Evolutionary conservation across 306 rosid species (phyloP), one percentile per base, ranked within the genome.

Genomic region (Fragaria nilgerrensis): DNA sequence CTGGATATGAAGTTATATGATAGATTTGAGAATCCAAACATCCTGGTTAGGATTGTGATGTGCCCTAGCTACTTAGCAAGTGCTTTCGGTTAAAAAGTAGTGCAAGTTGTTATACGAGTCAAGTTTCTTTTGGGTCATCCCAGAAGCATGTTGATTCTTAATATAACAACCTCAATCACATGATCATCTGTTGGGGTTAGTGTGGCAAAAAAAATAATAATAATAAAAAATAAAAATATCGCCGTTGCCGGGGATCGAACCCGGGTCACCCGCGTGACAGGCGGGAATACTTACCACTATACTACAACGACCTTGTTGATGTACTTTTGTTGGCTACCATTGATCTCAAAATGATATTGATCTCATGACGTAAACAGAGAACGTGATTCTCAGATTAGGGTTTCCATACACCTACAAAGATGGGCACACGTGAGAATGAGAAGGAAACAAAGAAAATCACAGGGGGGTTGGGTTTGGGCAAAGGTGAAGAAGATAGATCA

Each of bases 161-260:
- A 13, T 67, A 47, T 84, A 82, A 81, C 90, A 63, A 71, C 86
- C 86, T 85, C 75, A 48, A 63, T 53, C 84, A 81, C 90, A 85
- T 8, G 71, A 69, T 37, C 65, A 78, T 81, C 86, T 80, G 25
- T 48, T 59, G 36, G 13, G 62, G 29, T 22, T 56, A 9, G 0
- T 56, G 14, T 56, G 62, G n/a, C 20, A 1, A 14, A 14, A 15
- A 15, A 14, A 68, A 27, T n/a, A n/a, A n/a, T n/a, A 52, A 19
- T 17, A 4, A 52, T 4, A 19, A 17, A 17, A 53, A 53, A 23
- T 2, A 23, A 29, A 29, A 12, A 16, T 0, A 32, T 7, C 39
- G 39, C n/a, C n/a, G 10, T 62, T 62, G 41, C 13, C 23, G 23
- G 68, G 22, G 44, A 32, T 29, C 22, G 13, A 63, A 63, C 41